Evolutionary conservation across 73 alveolate species (phyloP).

Genomic region (Loxodes magnus): DNA sequence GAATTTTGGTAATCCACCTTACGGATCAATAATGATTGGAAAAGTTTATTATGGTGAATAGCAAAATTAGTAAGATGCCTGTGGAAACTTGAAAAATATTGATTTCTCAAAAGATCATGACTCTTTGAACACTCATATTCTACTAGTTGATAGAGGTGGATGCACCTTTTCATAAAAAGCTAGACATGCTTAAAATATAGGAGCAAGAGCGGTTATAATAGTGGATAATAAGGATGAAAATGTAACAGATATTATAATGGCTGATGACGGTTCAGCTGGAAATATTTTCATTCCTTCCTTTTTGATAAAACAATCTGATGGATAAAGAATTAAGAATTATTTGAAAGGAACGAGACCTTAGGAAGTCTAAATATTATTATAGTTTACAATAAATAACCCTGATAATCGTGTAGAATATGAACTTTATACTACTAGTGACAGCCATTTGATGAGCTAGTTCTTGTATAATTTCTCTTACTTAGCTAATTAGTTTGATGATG

Average conservation of each 20-base stretch:
- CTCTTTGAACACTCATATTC: background rate
- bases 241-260: conserved; percentile 45
- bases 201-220: conserved; percentile 40
- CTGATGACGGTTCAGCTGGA: conserved; percentile 86
- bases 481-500: conserved; percentile 5
- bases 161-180: conserved; percentile 40
- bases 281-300: conserved; percentile 69
- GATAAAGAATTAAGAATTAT: conserved; percentile 44
- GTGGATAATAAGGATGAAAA: conserved; percentile 23
- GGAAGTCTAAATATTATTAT: conserved; percentile 10
- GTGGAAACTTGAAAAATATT: background rate
- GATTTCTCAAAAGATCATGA: background rate
- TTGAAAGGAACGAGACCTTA: background rate
- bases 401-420: conserved; percentile 15
- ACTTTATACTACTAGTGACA: conserved; percentile 16
- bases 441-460: conserved; percentile 31
- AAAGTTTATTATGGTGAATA: background rate
- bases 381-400: conserved; percentile 11
- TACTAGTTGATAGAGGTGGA: conserved; percentile 31
- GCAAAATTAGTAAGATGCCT: background rate
- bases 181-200: conserved; percentile 38
- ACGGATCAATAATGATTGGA: background rate
- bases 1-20: conserved; percentile 9
- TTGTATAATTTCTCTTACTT: conserved; percentile 18
- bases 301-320: conserved; percentile 55